A percentile compares a stretch with the other conserved stretches of the same genome.
These are phyloP conservation scores for Populus simonii DNA, from an alignment of 345 rosid genomes.

Conservation along the genomic window DNA sequence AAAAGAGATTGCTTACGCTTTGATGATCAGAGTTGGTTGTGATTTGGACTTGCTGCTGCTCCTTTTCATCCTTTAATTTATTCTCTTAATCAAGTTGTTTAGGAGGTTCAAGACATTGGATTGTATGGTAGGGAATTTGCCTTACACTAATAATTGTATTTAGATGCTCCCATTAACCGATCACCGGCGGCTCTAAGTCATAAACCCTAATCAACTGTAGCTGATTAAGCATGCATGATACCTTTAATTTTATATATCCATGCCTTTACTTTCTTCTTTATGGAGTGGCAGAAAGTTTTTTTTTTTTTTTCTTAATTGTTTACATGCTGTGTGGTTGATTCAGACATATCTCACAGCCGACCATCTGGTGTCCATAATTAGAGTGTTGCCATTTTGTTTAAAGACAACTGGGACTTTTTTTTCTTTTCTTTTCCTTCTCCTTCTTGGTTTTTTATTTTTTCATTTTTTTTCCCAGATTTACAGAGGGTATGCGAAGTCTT, in stretches of 20 bases:
- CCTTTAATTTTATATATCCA: too few relatives aligned
- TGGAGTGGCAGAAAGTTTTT: too few relatives aligned
- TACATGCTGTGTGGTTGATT: neutral
- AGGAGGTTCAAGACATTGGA: conserved; percentile 1
- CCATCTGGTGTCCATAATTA: neutral
- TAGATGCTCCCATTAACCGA: neutral
- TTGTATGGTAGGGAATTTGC: neutral
- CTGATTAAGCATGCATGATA: too few relatives aligned
- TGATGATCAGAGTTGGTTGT: neutral
- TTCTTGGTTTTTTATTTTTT: too few relatives aligned
- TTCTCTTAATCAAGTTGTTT: neutral
- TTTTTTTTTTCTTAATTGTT: too few relatives aligned
- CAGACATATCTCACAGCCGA: neutral
- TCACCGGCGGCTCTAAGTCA: neutral
- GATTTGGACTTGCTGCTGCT: conserved; percentile 1
- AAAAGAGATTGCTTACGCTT: neutral
- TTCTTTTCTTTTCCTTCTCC: too few relatives aligned
- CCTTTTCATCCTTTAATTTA: neutral
- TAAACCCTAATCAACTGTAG: neutral
- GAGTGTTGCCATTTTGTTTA: neutral
- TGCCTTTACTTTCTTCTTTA: neutral
- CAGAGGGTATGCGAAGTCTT: neutral
- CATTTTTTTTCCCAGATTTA: too few relatives aligned
- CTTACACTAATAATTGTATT: neutral
- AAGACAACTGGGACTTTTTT: neutral